Evolutionary conservation across 2,329 filamentous ascomycete genomes (phyloP), one percentile per base, ranked within the genome.

Genomic region (Sordariomycetes sp.): DNA sequence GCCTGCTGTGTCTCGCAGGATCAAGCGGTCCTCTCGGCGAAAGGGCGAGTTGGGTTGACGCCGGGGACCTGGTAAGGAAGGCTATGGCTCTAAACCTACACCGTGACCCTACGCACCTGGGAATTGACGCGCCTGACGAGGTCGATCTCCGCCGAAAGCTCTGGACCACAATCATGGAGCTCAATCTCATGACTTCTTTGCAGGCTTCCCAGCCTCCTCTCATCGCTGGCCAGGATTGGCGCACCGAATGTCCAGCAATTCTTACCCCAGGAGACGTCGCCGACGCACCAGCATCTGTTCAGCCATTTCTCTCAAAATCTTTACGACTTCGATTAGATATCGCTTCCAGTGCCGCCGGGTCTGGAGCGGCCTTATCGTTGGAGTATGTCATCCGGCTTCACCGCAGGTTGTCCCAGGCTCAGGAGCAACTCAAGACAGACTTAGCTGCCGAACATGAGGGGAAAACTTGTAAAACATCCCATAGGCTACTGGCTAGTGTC

Each of bases 11-110:
- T 4, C 18, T 56, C 6, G 45, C 50, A 2, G 40, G 46, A 19
- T 19, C 29, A 7, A 38, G 50, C 21, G 37, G 42, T 3, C 38
- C 41, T 19, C 40, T 38, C 5, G 39, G 47, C 3, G 43, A 43
- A 3, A 42, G 53, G 33, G 34, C 49, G 0, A 34, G 44, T 2
- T 59, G 55, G 55, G 46, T 49, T 7, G 39, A 45, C 8, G 42
- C 45, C n/a, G 55, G 55, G 1, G 30, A 46, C 8, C 24, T 58
- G 3, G 16, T 57, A 4, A 37, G 55, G 14, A 43, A 40, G 6
- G 53, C 55, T 4, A 51, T 60, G 33, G 42, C 42, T 15, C 51
- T 57, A 34, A 53, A 53, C 8, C 40, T 57, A 6, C 57, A 59
- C 34, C 49, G 50, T 3, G 55, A 58, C 24, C 53, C 56, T 5